These are phyloP conservation scores for Ambrosiella xylebori DNA, from an alignment of 2,329 filamentous ascomycete genomes.

Conservation along the genomic window DNA sequence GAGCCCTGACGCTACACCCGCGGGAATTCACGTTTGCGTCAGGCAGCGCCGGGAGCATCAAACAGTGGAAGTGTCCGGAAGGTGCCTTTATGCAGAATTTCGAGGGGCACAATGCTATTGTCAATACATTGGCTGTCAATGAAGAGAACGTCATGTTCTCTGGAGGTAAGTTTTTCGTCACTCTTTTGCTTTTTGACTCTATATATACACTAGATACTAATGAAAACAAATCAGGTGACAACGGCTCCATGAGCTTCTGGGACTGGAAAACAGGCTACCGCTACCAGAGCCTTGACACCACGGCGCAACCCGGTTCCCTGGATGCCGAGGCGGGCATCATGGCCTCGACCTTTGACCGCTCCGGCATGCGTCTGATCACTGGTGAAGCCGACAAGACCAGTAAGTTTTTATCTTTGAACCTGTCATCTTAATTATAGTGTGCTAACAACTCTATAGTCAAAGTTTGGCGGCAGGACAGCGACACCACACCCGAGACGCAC, in stretches of 20 bases:
- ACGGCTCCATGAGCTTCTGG: constrained; percentile 94
- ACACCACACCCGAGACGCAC: constrained; percentile 78
- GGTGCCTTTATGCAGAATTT: constrained; percentile 99
- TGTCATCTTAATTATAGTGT: neutral
- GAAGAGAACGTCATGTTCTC: constrained; percentile 91
- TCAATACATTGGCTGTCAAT: constrained; percentile 86
- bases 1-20: constrained; percentile 69
- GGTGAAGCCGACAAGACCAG: constrained; percentile 95
- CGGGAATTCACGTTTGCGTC: constrained; percentile 92
- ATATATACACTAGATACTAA: too few species aligned
- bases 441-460: constrained; percentile 40
- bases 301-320: constrained; percentile 81
- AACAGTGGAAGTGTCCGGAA: constrained; percentile 98
- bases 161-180: constrained; percentile 34
- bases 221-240: constrained; percentile 40
- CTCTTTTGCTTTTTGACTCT: too few species aligned
- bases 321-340: constrained; percentile 93
- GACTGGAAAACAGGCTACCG: constrained; percentile 95
- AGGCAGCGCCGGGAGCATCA: constrained; percentile 82
- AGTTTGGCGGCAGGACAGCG: constrained; percentile 88
- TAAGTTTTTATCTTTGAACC: constrained; percentile 21
- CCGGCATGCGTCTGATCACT: constrained; percentile 74
- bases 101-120: constrained; percentile 87
- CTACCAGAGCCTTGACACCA: constrained; percentile 79
- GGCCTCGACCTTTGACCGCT: constrained; percentile 81